Percentiles rank a stretch among this genome's conserved stretches.
phyloP scores from a whole-genome alignment of 2,329 filamentous ascomycete species.

The Colletotrichum zoysiae region DNA sequence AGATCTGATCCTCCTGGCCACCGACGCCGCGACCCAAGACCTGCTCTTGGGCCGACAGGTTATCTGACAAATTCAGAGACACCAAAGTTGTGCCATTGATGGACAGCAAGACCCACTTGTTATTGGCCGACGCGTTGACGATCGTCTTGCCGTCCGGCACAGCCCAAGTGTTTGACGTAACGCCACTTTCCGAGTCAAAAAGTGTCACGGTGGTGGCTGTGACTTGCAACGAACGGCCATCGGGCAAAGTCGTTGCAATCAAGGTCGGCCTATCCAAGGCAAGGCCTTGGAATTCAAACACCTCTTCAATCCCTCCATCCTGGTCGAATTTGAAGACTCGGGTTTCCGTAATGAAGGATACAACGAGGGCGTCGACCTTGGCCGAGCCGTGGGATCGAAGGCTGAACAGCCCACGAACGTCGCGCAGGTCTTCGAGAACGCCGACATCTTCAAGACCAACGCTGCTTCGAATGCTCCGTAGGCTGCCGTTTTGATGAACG shows the following conservation, averaged over 20 bases:
- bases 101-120: slow-evolving; percentile 77
- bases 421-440: slow-evolving; percentile 81
- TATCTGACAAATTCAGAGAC: slow-evolving; percentile 72
- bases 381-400: slow-evolving; percentile 64
- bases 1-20: slow-evolving; percentile 75
- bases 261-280: slow-evolving; percentile 79
- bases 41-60: slow-evolving; percentile 70
- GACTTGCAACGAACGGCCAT: slow-evolving; percentile 37
- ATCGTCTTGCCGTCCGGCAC: slow-evolving; percentile 66
- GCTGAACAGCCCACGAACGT: slow-evolving; percentile 80
- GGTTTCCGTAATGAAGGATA: slow-evolving; percentile 87
- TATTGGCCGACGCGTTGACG: slow-evolving; percentile 82
- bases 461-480: slow-evolving; percentile 92
- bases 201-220: slow-evolving; percentile 31
- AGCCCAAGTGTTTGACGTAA: slow-evolving; percentile 40
- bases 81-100: slow-evolving; percentile 80
- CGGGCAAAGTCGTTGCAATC: slow-evolving; percentile 69
- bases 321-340: slow-evolving; percentile 82
- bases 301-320: slow-evolving; percentile 86
- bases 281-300: slow-evolving; percentile 81
- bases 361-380: slow-evolving; percentile 77
- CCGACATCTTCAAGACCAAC: slow-evolving; percentile 92
- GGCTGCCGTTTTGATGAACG: slow-evolving; percentile 86
- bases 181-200: slow-evolving; percentile 40
- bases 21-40: slow-evolving; percentile 66